Percentiles rank a stretch among this genome's conserved stretches.
phyloP scores from a whole-genome alignment of 2,329 filamentous ascomycete species.

The Arthrinium phaeospermum region DNA sequence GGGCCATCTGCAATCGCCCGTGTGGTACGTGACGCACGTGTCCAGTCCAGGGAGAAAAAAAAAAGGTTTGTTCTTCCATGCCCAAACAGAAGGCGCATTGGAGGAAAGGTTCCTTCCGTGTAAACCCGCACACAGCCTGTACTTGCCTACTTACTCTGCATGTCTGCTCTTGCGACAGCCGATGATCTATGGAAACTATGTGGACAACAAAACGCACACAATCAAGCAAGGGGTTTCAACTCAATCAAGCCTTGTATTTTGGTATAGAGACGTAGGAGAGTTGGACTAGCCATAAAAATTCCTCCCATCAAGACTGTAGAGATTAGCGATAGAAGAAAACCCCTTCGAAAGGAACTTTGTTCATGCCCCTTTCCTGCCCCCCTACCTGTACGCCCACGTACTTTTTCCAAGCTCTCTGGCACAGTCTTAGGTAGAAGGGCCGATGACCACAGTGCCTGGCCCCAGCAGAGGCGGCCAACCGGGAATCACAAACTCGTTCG shows the following conservation, averaged over 20 bases:
- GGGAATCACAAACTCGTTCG: conserved; percentile 29
- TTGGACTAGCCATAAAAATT: conserved; percentile 23
- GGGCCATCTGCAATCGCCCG: neutral
- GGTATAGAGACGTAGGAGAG: conserved; percentile 20
- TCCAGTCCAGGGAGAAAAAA: neutral
- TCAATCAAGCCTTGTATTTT: conserved; percentile 26
- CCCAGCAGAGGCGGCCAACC: conserved; percentile 34
- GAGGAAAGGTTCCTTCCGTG: neutral
- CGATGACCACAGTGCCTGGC: conserved; percentile 27
- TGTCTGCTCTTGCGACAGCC: neutral
- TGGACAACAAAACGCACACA: neutral
- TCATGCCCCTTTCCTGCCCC: neutral
- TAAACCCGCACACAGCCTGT: neutral
- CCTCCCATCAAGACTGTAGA: conserved; percentile 16
- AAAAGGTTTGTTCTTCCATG: neutral
- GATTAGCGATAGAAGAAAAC: conserved; percentile 21
- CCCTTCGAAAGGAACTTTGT: neutral
- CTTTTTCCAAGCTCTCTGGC: neutral
- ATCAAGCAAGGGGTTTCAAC: conserved; percentile 18
- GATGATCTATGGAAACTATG: neutral
- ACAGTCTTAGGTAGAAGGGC: conserved; percentile 25
- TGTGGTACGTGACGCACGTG: neutral
- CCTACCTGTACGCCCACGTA: neutral
- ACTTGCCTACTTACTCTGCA: too few relatives aligned
- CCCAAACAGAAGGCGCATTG: neutral